Base-by-base conservation (phyloP, 495 filamentous ascomycete species). In the Gamarada debralockiae region DNA sequence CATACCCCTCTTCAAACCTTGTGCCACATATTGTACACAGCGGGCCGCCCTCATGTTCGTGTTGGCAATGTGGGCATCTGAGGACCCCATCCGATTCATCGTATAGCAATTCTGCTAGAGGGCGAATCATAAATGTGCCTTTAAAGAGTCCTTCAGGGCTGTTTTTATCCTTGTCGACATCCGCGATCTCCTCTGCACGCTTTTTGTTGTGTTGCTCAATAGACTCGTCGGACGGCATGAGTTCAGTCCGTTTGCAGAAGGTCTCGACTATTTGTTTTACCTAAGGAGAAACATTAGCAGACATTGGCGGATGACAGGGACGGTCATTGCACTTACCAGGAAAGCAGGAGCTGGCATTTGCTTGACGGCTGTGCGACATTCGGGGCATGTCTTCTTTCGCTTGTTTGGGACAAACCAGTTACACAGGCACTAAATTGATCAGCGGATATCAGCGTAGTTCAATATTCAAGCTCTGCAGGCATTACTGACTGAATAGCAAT, bases 371-470 rank as follows among this genome's bases (percentile, higher is more conserved):
- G 78, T 70, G 50, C 85, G 81, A 63, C 85, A 89, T 59, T 88
- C 85, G 5, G 85, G 85, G 63, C 85, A 89, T 56, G 84, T 86
- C 64, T 86, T 85, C 57, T 80, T 81, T 25, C 64, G 65, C 61
- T 70, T 75, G 55, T 82, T 60, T 13, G 54, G 75, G 12, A 70
- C 67, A 57, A 89, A 86, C 85, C 85, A 89, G 53, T 73, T 78
- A 27, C 74, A 73, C 10, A 88, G 67, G 65, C 85, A 89, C 81
- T 85, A 25, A 42, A 21, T 36, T 12, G 13, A 44, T 48, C 23
- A 46, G 33, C 17, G 1, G 20, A 20, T 2, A 12, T 14, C 44
- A 44, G 17, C 10, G 27, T 29, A 29, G 10, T 5, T 5, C 27
- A 10, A 10, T 39, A 4, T 27, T 3, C 4, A 46, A 44, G 12